Evolutionary conservation across 1,284 basidiomycete species (phyloP).

Genomic region (Hemileia vastatrix): DNA sequence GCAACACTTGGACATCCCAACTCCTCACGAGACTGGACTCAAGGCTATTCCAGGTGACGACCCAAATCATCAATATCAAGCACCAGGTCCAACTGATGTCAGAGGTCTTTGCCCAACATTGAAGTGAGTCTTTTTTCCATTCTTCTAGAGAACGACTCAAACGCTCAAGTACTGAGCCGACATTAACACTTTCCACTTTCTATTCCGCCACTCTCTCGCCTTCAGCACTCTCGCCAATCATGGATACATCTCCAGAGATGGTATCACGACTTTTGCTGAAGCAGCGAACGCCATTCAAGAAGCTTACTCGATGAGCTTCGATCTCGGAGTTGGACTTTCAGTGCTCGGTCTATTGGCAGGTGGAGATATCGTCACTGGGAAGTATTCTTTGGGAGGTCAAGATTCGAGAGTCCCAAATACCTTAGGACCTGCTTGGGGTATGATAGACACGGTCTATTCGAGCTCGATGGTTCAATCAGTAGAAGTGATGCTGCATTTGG

Average conservation of each 20-base stretch:
- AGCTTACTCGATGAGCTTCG: constrained; percentile 25
- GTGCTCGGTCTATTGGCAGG: constrained; percentile 23
- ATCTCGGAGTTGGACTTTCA: constrained; percentile 24
- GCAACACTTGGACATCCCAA: constrained; percentile 12
- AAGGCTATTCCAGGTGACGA: constrained; percentile 24
- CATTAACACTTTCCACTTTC: background rate
- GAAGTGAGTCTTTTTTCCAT: background rate
- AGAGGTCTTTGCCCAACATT: constrained; percentile 24
- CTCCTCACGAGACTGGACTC: constrained; percentile 22
- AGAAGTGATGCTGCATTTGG: constrained; percentile 23
- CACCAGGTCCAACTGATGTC: constrained; percentile 19
- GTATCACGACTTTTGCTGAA: constrained; percentile 22
- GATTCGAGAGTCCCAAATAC: constrained; percentile 7
- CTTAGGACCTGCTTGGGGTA: constrained; percentile 10
- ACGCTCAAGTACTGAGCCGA: background rate
- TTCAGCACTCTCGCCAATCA: constrained; percentile 26
- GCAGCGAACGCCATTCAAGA: constrained; percentile 24
- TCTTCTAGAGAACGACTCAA: background rate
- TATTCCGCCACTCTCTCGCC: background rate
- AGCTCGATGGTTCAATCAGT: constrained; percentile 24
- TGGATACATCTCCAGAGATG: constrained; percentile 21
- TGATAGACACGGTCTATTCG: constrained; percentile 23
- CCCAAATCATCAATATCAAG: constrained; percentile 24
- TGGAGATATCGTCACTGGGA: constrained; percentile 21
- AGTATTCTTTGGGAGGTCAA: constrained; percentile 21